Base-by-base conservation (phyloP, 2,329 filamentous ascomycete species). In the Epichloe hybrida region DNA sequence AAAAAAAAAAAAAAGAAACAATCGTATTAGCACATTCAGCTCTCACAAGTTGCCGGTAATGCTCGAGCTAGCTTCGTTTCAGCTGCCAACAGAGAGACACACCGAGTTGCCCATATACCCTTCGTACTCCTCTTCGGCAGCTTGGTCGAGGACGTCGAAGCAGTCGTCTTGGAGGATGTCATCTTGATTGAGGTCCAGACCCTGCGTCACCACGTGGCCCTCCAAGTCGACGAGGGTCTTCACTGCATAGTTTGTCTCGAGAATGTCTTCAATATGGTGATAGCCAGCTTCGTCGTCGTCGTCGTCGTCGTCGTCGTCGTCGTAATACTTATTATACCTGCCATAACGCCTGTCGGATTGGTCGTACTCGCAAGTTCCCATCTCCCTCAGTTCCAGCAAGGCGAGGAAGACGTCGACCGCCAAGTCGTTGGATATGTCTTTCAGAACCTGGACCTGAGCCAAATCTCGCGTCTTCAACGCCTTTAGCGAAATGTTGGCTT, bases 381-480 rank as follows among this genome's bases (percentile, higher is more conserved):
- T 44, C 41, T 64, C 59, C 49, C 52, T 47, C 50, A 59, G 64
- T 48, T 69, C 61, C 5, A 69, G 48, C 0, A 62, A 54, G 3
- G 59, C 61, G 13, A 69, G 57, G 21, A 69, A 66, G 2, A 69
- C 40, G 4, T 65, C 58, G 2, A 69, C 57, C 1, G 54, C 55
- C 0, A 64, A 50, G 2, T 60, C 59, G 0, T 51, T 48, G 11
- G 60, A 62, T 1, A 61, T 17, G 1, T 59, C 41, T 1, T 55
- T 52, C 5, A 70, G 57, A 17, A 48, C 50, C 8, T 63, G 56
- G 0, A 64, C 56, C 2, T 57, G 56, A 1, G 52, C 49, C 11
- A 56, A 43, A 47, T 70, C 68, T 0, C 45, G 48, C 0, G 52
- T 43, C 45, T 68, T 64, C 8, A 70, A 50, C 0, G 41, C 51